Conservation (phyloP, 768 basidiomycete genomes). For the Gloeophyllum trabeum region DNA sequence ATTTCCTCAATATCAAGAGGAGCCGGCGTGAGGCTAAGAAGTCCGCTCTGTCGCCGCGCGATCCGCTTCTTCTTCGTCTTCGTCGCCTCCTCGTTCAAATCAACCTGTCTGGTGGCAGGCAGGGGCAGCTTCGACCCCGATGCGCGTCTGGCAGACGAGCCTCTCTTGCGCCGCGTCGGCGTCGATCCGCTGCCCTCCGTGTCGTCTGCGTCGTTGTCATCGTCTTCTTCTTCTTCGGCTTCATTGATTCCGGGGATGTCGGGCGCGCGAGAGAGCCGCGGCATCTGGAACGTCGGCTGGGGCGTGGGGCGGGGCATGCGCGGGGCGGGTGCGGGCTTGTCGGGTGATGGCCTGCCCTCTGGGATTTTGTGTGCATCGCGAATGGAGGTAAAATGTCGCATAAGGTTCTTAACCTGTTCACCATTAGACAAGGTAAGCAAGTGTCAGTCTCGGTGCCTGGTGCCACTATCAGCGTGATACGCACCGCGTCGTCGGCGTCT, state of each 20-base stretch:
- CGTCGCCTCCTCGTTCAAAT: conserved; percentile 19
- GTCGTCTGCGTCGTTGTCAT: conserved; percentile 25
- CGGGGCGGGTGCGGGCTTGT: conserved; percentile 34
- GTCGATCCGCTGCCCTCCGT: too few species aligned
- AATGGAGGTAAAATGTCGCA: conserved; percentile 53
- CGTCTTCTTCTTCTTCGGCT: conserved; percentile 50
- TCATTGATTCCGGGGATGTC: conserved; percentile 57
- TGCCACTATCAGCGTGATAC: conserved; percentile 17
- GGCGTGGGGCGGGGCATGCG: conserved; percentile 33
- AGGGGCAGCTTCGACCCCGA: conserved; percentile 31
- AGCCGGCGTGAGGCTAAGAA: conserved; percentile 32
- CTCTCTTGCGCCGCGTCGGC: too few species aligned
- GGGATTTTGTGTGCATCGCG: conserved; percentile 49
- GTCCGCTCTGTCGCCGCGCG: conserved; percentile 36
- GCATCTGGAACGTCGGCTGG: conserved; percentile 34
- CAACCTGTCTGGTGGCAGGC: conserved; percentile 25
- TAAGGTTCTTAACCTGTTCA: conserved; percentile 42
- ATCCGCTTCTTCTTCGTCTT: conserved; percentile 22
- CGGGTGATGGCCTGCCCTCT: conserved; percentile 19
- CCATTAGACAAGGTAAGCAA: conserved; percentile 7
- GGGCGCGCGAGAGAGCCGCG: conserved; percentile 53
- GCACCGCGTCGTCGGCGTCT: conserved; percentile 67
- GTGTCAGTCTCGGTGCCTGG: too few species aligned
- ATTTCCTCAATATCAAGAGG: conserved; percentile 14
- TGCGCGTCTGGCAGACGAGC: conserved; percentile 20